These are phyloP conservation scores for Oryza officinalis DNA, from an alignment of 176 grass and related monocot species.

Conservation along the genomic window DNA sequence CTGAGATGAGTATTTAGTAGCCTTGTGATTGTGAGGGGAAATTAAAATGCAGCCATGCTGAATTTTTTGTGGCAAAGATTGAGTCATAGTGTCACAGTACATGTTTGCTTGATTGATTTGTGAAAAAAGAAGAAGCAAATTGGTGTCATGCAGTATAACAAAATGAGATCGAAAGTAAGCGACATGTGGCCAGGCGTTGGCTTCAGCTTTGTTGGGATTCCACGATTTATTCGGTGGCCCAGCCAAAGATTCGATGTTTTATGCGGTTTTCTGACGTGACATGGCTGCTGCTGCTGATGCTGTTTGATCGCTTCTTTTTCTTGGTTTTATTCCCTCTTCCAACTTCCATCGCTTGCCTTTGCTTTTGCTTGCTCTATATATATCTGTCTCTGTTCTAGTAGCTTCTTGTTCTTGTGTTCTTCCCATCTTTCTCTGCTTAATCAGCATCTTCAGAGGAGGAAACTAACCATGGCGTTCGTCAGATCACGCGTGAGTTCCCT, in stretches of 20 bases:
- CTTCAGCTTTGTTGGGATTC: not conserved
- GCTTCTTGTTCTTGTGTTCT: not conserved
- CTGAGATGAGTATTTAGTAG: too few species aligned
- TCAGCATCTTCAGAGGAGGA: not conserved
- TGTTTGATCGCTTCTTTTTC: not conserved
- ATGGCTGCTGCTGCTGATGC: not conserved
- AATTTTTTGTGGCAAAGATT: not conserved
- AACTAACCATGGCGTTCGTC: conserved; percentile 27
- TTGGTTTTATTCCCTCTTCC: not conserved
- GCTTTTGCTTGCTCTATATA: not conserved
- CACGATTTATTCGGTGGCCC: not conserved
- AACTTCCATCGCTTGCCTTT: not conserved
- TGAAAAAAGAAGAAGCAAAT: not conserved
- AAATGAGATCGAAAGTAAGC: not conserved
- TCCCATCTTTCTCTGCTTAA: not conserved
- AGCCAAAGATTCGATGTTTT: not conserved
- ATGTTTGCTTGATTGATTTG: not conserved
- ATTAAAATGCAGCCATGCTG: not conserved
- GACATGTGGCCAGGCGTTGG: not conserved
- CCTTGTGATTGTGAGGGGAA: too few species aligned
- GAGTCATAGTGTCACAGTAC: not conserved
- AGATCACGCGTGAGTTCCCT: conserved; percentile 20
- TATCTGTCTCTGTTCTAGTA: not conserved
- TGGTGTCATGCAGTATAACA: not conserved
- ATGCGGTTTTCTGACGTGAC: not conserved